phyloP scores from a whole-genome alignment of 2,329 filamentous ascomycete genomes.

The Scortechinia acanthostroma region DNA sequence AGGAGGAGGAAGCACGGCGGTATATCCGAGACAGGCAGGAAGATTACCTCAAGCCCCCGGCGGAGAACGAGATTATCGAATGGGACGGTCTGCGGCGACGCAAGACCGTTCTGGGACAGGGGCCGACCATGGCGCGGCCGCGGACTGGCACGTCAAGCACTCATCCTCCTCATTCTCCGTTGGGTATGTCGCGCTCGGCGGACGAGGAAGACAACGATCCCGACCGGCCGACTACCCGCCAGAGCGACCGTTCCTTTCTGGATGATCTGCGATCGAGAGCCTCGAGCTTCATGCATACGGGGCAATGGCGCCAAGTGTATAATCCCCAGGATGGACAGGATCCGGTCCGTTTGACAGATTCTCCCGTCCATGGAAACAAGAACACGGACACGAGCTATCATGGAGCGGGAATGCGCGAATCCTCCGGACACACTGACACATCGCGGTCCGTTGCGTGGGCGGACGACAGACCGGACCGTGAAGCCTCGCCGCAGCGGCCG shows the following conservation, averaged over 20 bases:
- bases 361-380: background rate
- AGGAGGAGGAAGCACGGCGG: slow-evolving; percentile 71
- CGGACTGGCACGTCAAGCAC: slow-evolving; percentile 43
- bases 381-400: background rate
- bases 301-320: background rate
- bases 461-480: background rate
- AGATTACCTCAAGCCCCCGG: slow-evolving; percentile 67
- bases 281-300: background rate
- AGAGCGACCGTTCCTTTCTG: background rate
- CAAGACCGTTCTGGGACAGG: slow-evolving; percentile 39
- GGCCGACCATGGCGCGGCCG: slow-evolving; percentile 21
- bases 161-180: slow-evolving; percentile 40
- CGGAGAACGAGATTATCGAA: slow-evolving; percentile 72
- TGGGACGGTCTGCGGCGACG: slow-evolving; percentile 86
- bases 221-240: background rate
- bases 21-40: slow-evolving; percentile 71
- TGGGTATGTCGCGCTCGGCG: background rate
- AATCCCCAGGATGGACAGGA: background rate
- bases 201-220: background rate
- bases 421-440: background rate
- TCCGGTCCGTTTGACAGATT: no score
- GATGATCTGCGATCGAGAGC: background rate
- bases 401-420: background rate
- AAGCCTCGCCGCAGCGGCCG: background rate
- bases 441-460: background rate